Evolutionary conservation across 805 yeast genomes (phyloP).

Genomic region (Jamesozyma spencerorum): DNA sequence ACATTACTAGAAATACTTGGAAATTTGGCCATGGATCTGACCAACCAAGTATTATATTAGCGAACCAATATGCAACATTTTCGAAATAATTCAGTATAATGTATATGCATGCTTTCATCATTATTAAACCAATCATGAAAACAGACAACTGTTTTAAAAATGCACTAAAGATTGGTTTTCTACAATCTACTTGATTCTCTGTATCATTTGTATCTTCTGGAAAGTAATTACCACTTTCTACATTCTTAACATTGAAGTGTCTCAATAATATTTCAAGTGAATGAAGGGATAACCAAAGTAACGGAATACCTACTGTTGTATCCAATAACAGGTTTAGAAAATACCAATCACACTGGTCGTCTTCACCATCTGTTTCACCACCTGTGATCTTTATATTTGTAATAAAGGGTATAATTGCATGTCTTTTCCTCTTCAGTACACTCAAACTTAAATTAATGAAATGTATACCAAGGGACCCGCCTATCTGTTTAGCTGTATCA

Average conservation of each 20-base stretch:
- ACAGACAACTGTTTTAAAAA: slow-evolving; percentile 64
- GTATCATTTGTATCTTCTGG: slow-evolving; percentile 1
- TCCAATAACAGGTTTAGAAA: slow-evolving; percentile 81
- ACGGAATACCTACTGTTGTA: slow-evolving; percentile 88
- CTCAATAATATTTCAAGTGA: slow-evolving; percentile 38
- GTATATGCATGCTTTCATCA: slow-evolving; percentile 55
- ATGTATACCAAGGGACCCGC: slow-evolving; percentile 83
- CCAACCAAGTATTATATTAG: slow-evolving; percentile 73
- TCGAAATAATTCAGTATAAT: slow-evolving; percentile 56
- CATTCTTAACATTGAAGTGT: slow-evolving; percentile 29
- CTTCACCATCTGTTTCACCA: slow-evolving; percentile 25
- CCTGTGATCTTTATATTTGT: not conserved
- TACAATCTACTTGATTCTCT: not conserved
- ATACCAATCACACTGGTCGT: slow-evolving; percentile 90
- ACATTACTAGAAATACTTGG: slow-evolving; percentile 81
- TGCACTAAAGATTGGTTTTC: slow-evolving; percentile 36
- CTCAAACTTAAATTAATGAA: slow-evolving; percentile 66
- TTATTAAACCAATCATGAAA: slow-evolving; percentile 52
- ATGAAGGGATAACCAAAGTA: slow-evolving; percentile 52
- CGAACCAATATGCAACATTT: slow-evolving; percentile 61
- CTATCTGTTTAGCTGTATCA: slow-evolving; percentile 82
- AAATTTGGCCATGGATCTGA: slow-evolving; percentile 69
- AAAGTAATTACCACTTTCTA: slow-evolving; percentile 39
- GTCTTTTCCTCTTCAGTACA: slow-evolving; percentile 38
- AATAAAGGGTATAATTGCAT: slow-evolving; percentile 6